Evolutionary conservation across 306 rosid species (phyloP), one percentile per base, ranked within the genome.

Genomic region (Quercus agrifolia): DNA sequence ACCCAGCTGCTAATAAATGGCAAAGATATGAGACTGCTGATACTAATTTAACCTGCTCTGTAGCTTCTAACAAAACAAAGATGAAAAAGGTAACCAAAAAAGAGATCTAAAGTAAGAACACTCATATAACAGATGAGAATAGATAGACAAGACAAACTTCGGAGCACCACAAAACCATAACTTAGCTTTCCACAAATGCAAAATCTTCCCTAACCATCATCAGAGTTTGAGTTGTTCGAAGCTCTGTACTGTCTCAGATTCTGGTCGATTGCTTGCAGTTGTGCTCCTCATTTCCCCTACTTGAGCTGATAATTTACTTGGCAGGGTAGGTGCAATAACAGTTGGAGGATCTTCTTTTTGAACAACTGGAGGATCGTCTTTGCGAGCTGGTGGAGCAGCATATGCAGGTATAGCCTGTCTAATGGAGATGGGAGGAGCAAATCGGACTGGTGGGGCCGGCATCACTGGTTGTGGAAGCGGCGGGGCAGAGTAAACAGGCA

Each of bases 401-500:
- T 38, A 87, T 55, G 83, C 98, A 18, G 94, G 99, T 74, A 90
- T 84, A 56, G 91, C 93, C 74, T 90, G 96, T 78, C 97, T 88
- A 78, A 96, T 80, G 28, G 87, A 90, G 83, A 96, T 93, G 0
- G 97, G 93, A 18, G 96, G 86, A 64, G 98, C 98, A 55, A 85
- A 80, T 55, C 86, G 84, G 59, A 96, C 80, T 0, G 92, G 89
- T 13, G 90, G 81, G 1, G 84, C 86, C 6, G 79, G 88, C 77
- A 88, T 81, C 77, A 85, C 80, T 5, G 97, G 91, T 72, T 87
- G 90, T 4, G 94, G 98, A 44, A 82, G 86, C 18, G 97, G 96
- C 8, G 97, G 98, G 61, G 99, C 96, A 6, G 98, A 90, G 86
- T 83, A 96, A 76, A 93, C 97, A 31, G 98, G 99, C 55, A 96